A percentile compares a stretch with the other conserved stretches of the same genome.
Evolutionary conservation across 1,284 basidiomycete genomes (phyloP).

Genomic region (Heterobasidion occidentale): DNA sequence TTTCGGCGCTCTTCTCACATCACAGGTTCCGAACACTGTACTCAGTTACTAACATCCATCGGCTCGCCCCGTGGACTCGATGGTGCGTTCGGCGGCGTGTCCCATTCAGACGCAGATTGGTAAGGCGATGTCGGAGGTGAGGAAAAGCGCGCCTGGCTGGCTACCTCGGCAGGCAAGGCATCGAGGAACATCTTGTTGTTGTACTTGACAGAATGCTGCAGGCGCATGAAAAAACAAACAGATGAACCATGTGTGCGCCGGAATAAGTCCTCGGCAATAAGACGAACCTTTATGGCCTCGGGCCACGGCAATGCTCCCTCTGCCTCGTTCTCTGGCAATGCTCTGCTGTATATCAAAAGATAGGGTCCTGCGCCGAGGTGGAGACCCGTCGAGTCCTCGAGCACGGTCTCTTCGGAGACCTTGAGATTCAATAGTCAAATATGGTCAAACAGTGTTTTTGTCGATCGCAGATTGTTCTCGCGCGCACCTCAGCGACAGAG

Average conservation of each 20-base stretch:
- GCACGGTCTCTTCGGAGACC: constrained; percentile 61
- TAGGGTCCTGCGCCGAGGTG: constrained; percentile 71
- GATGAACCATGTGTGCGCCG: neutral
- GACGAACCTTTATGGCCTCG: constrained; percentile 29
- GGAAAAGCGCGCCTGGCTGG: constrained; percentile 14
- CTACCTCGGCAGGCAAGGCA: constrained; percentile 16
- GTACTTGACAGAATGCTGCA: constrained; percentile 21
- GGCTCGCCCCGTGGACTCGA: constrained; percentile 6
- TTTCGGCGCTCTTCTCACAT: no score
- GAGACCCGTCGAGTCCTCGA: constrained; percentile 58
- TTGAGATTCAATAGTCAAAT: constrained; percentile 17
- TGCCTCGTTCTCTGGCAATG: constrained; percentile 28
- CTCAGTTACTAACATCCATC: constrained; percentile 9
- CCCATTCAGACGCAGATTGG: constrained; percentile 8
- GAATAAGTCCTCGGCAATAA: neutral
- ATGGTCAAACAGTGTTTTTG: neutral
- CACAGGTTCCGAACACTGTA: neutral
- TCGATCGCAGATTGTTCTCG: neutral
- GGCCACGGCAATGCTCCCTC: constrained; percentile 28
- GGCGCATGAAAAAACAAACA: neutral
- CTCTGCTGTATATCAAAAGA: constrained; percentile 61
- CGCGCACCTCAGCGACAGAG: constrained; percentile 49
- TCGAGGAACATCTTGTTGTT: constrained; percentile 23
- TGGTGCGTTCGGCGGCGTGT: constrained; percentile 6
- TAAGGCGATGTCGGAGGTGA: constrained; percentile 20